Base-by-base conservation (phyloP, 2,329 filamentous ascomycete genomes). In the Chaetomium sp. region DNA sequence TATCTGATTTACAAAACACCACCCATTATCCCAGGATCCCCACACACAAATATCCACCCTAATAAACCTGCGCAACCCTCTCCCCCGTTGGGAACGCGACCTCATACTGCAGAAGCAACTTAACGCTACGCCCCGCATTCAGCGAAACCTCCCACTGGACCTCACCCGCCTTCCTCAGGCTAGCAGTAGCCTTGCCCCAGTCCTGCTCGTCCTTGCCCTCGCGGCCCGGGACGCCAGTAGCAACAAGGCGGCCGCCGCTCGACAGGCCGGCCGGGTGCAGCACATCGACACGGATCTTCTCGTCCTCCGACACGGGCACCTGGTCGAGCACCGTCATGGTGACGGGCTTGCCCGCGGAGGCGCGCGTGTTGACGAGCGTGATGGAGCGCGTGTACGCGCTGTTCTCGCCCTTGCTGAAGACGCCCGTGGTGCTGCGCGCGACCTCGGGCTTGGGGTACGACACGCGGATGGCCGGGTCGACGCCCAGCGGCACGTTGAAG, bases 221-320 rank as follows among this genome's bases (percentile, higher is more conserved):
- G 64, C 66, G 63, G n/a, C 64, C 69, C 1, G 68, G 60, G 33
- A 61, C 16, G 1, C 71, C 71, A 6, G 70, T 60, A 1, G 62
- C n/a, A 16, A 71, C 65, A 4, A 47, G 57, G 10, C 51, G 35
- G 0, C 80, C 80, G 0, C 77, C 78, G 3, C 74, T 67, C 4
- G 16, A 19, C 50, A 89, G 68, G 0, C 83, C 84, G 3, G 74
- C 74, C 0, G 87, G 86, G 21, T 75, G 72, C 19, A 80, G 68
- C 35, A 88, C 71, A 1, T 82, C 80, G 9, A 89, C 79, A 4
- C 78, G 77, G 6, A 89, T 75, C 49, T 80, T 77, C 72, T 87
- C 85, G 61, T 88, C 85, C 72, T 88, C 81, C 25, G 81, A 85
- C n/a, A 88, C 78, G 3, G 86, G 87, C 2, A 88, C 77, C 74